phyloP scores from a whole-genome alignment of 305 asterid species.

The Andrographis paniculata region DNA sequence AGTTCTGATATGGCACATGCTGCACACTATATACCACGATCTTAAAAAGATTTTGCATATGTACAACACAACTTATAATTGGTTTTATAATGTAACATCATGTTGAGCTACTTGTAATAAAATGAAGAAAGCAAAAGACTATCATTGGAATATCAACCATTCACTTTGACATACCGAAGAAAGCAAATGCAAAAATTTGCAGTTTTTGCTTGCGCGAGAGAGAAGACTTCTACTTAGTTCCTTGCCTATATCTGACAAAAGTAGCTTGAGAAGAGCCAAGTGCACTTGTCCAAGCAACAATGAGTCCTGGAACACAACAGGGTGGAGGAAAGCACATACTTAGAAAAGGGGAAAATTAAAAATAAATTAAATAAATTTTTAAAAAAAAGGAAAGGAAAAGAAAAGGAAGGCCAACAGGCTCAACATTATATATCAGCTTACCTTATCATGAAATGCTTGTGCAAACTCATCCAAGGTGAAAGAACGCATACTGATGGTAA shows the following conservation, averaged over 20 bases:
- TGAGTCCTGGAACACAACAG: conserved; percentile 50
- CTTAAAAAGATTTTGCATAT: no score
- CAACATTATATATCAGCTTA: conserved; percentile 25
- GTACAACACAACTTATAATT: no score
- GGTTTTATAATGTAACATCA: no score
- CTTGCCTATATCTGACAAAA: conserved; percentile 53
- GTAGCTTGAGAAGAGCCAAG: conserved; percentile 67
- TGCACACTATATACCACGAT: no score
- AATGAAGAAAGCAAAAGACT: conserved; percentile 13
- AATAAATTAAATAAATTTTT: not conserved
- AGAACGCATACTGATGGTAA: conserved; percentile 38
- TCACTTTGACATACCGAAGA: conserved; percentile 48
- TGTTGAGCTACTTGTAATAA: conserved; percentile 7
- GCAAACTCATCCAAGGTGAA: conserved; percentile 83
- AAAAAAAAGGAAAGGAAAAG: no score
- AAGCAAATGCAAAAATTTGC: conserved; percentile 72
- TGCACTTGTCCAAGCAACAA: conserved; percentile 87
- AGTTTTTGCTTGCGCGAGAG: conserved; percentile 60
- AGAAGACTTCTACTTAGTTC: conserved; percentile 48
- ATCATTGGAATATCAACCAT: conserved; percentile 7
- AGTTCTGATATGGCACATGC: no score
- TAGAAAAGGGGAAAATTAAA: conserved; percentile 7
- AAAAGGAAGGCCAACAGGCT: conserved; percentile 3
- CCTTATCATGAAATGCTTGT: conserved; percentile 78
- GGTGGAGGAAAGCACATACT: conserved; percentile 11